These are phyloP conservation scores for Penicillium verhagenii DNA, from an alignment of 495 filamentous ascomycete genomes.

Conservation along the genomic window DNA sequence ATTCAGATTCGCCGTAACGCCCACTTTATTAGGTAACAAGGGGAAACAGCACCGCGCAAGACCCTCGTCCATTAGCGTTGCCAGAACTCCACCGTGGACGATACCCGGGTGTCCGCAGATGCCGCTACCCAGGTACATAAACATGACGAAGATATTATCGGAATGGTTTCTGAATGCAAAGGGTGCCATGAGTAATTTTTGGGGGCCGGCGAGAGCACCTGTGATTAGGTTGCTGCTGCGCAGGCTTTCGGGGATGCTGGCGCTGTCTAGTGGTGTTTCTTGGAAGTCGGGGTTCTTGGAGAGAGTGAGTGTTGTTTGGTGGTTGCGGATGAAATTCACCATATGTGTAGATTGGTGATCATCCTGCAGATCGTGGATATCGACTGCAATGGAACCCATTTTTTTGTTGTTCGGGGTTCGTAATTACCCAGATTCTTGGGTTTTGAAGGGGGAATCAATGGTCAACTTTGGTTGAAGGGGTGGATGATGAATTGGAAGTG, in stretches of 20 bases:
- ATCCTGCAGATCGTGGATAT: background rate
- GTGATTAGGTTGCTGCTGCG: conserved; percentile 73
- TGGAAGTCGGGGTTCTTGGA: conserved; percentile 60
- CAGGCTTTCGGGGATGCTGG: conserved; percentile 59
- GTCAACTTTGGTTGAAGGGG: too few relatives aligned
- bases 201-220: conserved; percentile 69
- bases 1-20: conserved; percentile 83
- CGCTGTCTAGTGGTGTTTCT: conserved; percentile 78
- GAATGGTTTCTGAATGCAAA: conserved; percentile 63
- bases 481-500: background rate
- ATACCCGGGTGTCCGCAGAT: conserved; percentile 87
- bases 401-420: background rate
- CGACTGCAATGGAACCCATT: background rate
- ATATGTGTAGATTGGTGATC: conserved; percentile 28
- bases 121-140: conserved; percentile 73
- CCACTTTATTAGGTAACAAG: conserved; percentile 79
- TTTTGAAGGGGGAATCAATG: background rate
- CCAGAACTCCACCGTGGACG: conserved; percentile 83
- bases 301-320: conserved; percentile 65
- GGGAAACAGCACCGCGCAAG: conserved; percentile 84
- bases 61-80: conserved; percentile 86
- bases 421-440: background rate
- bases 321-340: conserved; percentile 69
- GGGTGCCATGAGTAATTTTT: conserved; percentile 75
- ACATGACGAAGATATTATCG: conserved; percentile 65